Evolutionary conservation across 2,329 filamentous ascomycete species (phyloP), one percentile per base, ranked within the genome.

Genomic region (Exophiala phaeomuriformis): DNA sequence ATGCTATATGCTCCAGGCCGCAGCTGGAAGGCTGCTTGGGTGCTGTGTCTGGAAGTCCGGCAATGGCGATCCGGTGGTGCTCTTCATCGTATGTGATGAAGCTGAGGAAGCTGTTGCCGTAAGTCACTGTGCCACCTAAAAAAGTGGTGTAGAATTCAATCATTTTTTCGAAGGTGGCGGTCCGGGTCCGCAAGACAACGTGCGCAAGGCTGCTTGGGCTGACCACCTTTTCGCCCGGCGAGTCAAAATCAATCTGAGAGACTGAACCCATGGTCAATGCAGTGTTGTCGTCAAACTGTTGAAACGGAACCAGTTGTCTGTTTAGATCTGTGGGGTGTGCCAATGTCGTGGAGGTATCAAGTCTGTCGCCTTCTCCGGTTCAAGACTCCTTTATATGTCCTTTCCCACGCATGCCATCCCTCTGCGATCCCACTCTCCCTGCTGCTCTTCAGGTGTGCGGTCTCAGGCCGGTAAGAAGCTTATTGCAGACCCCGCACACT

Each of bases 1-100:
- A 75, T 29, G 72, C 68, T 28, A 75, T 64, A 60, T 77, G 74
- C 37, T 71, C 51, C 61, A 77, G 55, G 1, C 72, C 72, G 5
- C 35, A 27, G 19, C 41, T 55, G 36, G 41, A 33, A 19, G 42
- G 35, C 5, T 46, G 28, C 30, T 51, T 51, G 9, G 52, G 52
- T 27, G 35, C 36, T 7, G 52, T 55, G 5, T 39, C 47, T 9
- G 52, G 52, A 7, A 47, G 3, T 8, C 19, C 35, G 10, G 47
- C 29, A n/a, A 55, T 42, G 12, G 52, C 52, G 31, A 55, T 42
- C 10, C 52, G 47, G 31, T 55, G 52, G 43, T 55, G 52, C 36
- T 55, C 52, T 10, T 51, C 12, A 40, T 55, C 52, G 37, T 55
- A 55, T 8, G 52, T 55, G 47, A 55, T 55, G 52, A 55, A 51